phyloP scores from a whole-genome alignment of 805 yeast genomes.

The Nakazawaea ishiwadae region DNA sequence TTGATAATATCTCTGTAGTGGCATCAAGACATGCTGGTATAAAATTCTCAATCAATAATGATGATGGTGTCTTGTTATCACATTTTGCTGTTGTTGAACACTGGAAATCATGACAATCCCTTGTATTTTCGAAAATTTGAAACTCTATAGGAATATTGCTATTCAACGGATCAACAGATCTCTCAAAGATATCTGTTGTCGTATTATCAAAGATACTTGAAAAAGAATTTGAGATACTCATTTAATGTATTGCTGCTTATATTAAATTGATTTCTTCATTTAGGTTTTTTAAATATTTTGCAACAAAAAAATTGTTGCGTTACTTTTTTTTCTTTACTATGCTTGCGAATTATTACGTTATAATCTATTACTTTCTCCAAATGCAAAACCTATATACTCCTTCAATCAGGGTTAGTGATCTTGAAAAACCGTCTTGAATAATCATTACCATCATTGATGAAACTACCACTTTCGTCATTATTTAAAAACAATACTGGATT shows the following conservation, averaged over 20 bases:
- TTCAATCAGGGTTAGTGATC: conserved; percentile 40
- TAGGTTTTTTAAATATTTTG: not conserved
- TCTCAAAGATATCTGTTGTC: not conserved
- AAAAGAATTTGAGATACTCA: too few relatives aligned
- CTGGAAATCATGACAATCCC: not conserved
- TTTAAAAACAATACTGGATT: conserved; percentile 50
- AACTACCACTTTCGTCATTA: conserved; percentile 28
- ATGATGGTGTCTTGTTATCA: too few relatives aligned
- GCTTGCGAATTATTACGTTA: too few relatives aligned
- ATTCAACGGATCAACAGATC: not conserved
- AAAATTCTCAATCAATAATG: conserved; percentile 46
- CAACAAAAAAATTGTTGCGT: not conserved
- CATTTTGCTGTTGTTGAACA: not conserved
- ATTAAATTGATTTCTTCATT: too few relatives aligned
- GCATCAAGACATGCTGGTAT: conserved; percentile 85
- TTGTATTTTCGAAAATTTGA: conserved; percentile 4
- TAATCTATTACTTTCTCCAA: too few relatives aligned
- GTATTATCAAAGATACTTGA: too few relatives aligned
- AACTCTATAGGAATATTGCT: too few relatives aligned
- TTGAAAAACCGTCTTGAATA: conserved; percentile 52
- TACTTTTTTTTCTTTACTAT: not conserved
- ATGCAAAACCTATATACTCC: too few relatives aligned
- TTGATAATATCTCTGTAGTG: conserved; percentile 58
- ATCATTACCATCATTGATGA: conserved; percentile 52
- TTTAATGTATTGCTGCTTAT: too few relatives aligned